A percentile compares a stretch with the other conserved stretches of the same genome.
phyloP scores from a whole-genome alignment of 2,329 filamentous ascomycete species.

The Paecilomyces fulvus region DNA sequence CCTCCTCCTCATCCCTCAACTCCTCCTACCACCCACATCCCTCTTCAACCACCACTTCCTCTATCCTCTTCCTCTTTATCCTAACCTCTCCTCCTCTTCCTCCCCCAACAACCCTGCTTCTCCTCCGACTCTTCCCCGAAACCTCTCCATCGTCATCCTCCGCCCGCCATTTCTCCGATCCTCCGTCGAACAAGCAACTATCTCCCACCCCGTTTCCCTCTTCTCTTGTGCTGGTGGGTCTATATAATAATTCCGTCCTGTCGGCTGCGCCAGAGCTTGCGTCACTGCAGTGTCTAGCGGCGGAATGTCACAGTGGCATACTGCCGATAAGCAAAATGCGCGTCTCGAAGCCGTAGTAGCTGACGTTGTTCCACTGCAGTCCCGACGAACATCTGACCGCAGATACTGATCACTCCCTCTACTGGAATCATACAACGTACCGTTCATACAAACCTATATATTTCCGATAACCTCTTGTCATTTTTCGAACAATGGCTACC shows the following conservation, averaged over 20 bases:
- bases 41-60: slow-evolving; percentile 6
- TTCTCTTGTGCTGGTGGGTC: not conserved
- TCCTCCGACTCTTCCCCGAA: slow-evolving; percentile 3
- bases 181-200: slow-evolving; percentile 9
- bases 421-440: not conserved
- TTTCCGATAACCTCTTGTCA: not conserved
- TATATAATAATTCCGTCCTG: slow-evolving; percentile 5
- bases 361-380: not conserved
- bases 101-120: slow-evolving; percentile 1
- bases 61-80: slow-evolving; percentile 11
- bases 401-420: not conserved
- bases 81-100: slow-evolving; percentile 10
- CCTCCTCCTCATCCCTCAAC: slow-evolving; percentile 10
- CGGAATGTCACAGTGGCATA: not conserved
- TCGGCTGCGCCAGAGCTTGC: not conserved
- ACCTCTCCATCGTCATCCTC: slow-evolving; percentile 12
- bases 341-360: not conserved
- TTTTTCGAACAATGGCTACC: slow-evolving; percentile 48
- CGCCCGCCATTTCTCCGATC: slow-evolving; percentile 11
- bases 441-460: not conserved
- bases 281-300: not conserved
- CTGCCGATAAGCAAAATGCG: not conserved
- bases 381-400: not conserved
- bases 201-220: slow-evolving; percentile 6
- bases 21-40: slow-evolving; percentile 12